phyloP scores from a whole-genome alignment of 495 filamentous ascomycete species.

The Trichoderma orchidacearum region DNA sequence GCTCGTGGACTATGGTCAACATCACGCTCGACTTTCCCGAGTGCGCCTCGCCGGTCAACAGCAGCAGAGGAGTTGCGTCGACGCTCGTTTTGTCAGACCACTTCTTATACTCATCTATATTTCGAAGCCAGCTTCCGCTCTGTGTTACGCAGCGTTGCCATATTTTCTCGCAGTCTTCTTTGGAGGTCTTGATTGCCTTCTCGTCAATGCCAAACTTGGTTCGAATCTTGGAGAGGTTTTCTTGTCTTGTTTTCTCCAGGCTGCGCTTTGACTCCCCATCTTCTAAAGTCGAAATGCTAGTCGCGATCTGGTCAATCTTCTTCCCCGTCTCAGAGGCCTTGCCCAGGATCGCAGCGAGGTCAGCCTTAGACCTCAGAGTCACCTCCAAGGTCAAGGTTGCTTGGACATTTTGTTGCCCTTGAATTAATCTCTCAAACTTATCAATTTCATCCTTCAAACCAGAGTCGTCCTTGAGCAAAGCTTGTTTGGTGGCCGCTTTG shows the following conservation, averaged over 20 bases:
- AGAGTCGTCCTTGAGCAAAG: background rate
- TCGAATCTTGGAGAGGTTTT: background rate
- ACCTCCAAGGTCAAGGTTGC: background rate
- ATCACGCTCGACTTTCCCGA: constrained; percentile 11
- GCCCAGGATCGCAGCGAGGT: background rate
- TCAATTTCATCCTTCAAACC: background rate
- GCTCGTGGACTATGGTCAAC: constrained; percentile 9
- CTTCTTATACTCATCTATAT: background rate
- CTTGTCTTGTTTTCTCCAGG: background rate
- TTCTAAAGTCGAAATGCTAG: background rate
- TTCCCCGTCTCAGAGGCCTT: background rate
- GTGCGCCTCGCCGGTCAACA: constrained; percentile 10
- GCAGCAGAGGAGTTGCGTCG: constrained; percentile 1
- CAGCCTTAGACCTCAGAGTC: background rate
- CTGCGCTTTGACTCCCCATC: background rate
- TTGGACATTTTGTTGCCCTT: background rate
- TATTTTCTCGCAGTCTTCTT: background rate
- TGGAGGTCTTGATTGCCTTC: background rate
- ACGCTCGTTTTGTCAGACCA: background rate
- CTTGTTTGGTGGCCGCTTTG: constrained; percentile 6
- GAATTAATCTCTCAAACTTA: background rate
- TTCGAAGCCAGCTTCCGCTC: background rate
- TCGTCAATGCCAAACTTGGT: background rate
- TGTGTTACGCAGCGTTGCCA: background rate
- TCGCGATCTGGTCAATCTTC: background rate